phyloP scores from a whole-genome alignment of 345 rosid species.

The Viola odorata region DNA sequence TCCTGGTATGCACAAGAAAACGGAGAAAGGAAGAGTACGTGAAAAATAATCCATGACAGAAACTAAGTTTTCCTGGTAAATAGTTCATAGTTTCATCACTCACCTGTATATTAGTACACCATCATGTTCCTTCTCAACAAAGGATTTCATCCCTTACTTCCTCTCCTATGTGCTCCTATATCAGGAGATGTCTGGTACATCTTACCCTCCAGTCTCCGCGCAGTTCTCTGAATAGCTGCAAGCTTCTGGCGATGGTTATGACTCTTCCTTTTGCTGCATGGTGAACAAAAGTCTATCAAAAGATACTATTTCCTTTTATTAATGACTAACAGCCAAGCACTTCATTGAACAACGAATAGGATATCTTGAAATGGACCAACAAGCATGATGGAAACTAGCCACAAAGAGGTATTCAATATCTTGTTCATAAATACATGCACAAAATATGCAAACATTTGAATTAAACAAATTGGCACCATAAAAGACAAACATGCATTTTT shows the following conservation, averaged over 20 bases:
- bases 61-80: too few relatives aligned
- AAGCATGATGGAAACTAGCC: too few relatives aligned
- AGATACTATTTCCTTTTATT: not conserved
- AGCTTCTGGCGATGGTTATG: slow-evolving; percentile 42
- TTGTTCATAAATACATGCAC: too few relatives aligned
- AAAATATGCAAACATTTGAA: too few relatives aligned
- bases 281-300: not conserved
- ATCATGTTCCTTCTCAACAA: slow-evolving; percentile 1
- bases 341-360: not conserved
- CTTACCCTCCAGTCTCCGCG: slow-evolving; percentile 57
- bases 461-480: too few relatives aligned
- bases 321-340: not conserved
- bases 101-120: slow-evolving; percentile 7
- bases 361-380: not conserved
- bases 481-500: too few relatives aligned
- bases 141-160: slow-evolving; percentile 32
- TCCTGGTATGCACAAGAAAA: too few relatives aligned
- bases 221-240: slow-evolving; percentile 51
- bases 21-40: too few relatives aligned
- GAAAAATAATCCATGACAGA: too few relatives aligned
- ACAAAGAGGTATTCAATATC: too few relatives aligned
- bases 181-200: slow-evolving; percentile 24
- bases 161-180: slow-evolving; percentile 37
- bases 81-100: not conserved
- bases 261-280: slow-evolving; percentile 55